Percentiles rank a stretch among this genome's conserved stretches.
Conservation (phyloP, 495 filamentous ascomycete genomes). For the Aspergillus nidulans region DNA sequence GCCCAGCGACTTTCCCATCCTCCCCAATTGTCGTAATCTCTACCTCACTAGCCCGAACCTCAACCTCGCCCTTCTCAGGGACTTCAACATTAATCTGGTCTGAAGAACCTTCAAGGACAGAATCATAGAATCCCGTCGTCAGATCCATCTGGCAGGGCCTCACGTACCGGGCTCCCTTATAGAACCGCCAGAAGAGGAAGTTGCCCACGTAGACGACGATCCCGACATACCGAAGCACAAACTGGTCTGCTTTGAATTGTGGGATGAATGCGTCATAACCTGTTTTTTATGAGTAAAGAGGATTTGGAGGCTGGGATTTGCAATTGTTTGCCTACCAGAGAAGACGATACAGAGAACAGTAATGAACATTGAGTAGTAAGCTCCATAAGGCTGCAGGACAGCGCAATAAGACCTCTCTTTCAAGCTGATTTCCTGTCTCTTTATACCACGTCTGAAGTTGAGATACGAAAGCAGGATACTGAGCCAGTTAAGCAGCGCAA, state of each 20-base stretch:
- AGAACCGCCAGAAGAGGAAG: background rate
- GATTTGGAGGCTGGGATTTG: background rate
- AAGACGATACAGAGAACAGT: slow-evolving; percentile 4
- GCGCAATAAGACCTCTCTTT: background rate
- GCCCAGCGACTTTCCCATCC: background rate
- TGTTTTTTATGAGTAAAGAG: background rate
- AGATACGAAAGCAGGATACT: slow-evolving; percentile 9
- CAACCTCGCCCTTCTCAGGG: background rate
- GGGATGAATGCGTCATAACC: background rate
- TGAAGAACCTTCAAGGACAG: background rate
- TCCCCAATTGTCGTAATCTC: background rate
- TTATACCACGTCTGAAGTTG: background rate
- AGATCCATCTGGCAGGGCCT: background rate
- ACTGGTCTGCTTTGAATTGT: background rate
- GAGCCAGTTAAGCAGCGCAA: slow-evolving; percentile 7
- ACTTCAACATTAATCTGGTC: background rate
- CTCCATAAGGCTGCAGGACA: slow-evolving; percentile 1
- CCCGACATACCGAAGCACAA: slow-evolving; percentile 3
- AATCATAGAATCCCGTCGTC: background rate
- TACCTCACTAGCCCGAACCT: background rate
- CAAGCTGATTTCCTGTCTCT: background rate
- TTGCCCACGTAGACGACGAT: slow-evolving; percentile 3
- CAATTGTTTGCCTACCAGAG: background rate
- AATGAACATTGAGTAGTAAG: background rate
- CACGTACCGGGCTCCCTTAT: background rate